Evolutionary conservation across 2,329 filamentous ascomycete genomes (phyloP), one percentile per base, ranked within the genome.

Genomic region (Neopestalotiopsis sp.): DNA sequence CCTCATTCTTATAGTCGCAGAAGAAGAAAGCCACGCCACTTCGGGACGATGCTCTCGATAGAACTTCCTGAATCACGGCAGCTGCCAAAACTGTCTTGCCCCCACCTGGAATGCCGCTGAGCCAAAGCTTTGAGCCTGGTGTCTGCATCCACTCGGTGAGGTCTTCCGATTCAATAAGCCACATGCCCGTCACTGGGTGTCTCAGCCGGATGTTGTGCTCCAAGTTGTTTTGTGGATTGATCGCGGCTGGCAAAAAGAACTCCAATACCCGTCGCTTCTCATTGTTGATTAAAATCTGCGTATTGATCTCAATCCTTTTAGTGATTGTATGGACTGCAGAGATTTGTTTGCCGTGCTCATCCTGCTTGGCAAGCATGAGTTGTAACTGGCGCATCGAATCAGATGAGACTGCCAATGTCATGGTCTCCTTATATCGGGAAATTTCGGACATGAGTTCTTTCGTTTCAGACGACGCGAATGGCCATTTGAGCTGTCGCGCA

Each of bases 11-110:
- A 4, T 56, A 56, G 13, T 56, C 49, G 9, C 49, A 56, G 5
- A 56, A 56, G 49, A 56, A 56, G 49, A 56, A 56, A 1, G 17
- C 49, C 1, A 2, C 49, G 20, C 17, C 13, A 4, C 2, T 10
- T 24, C 2, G 4, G 17, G 6, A 1, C 3, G 17, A n/a, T 7
- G 1, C 20, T 24, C 49, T 17, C 5, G 3, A 9, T 4, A 56
- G 12, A 1, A 14, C 49, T 9, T 71, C 70, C 56, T 76, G 61
- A 34, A 76, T 73, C 1, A 77, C 65, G 12, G 72, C 56, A 0
- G 72, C 74, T 5, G 75, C 73, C 10, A 78, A 67, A 1, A 78
- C 72, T 0, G 75, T 77, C 56, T 78, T 78, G 1, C 76, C 76
- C 30, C 73, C 74, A 0, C 76, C 76, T 0, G 76, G 74, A 17